phyloP scores from a whole-genome alignment of 2,329 filamentous ascomycete species.

The Onygena corvina region DNA sequence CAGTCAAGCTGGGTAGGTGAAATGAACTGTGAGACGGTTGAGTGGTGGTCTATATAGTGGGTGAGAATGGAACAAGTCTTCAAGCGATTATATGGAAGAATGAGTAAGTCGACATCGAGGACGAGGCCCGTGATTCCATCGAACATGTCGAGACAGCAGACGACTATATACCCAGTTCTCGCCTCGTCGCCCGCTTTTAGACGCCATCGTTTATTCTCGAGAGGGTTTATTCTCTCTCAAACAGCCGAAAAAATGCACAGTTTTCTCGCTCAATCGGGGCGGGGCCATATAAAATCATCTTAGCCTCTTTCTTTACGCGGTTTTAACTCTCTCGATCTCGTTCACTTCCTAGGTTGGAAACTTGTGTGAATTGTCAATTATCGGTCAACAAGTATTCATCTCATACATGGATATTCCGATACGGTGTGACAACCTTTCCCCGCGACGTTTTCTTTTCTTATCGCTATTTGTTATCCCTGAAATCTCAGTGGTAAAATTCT shows the following conservation, averaged over 20 bases:
- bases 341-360: not conserved
- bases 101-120: no score
- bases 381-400: not conserved
- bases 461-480: conserved; percentile 1
- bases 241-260: not conserved
- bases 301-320: not conserved
- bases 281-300: not conserved
- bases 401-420: not conserved
- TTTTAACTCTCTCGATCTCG: not conserved
- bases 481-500: not conserved
- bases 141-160: not conserved
- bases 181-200: not conserved
- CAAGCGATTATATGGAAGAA: no score
- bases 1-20: not conserved
- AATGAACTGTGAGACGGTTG: not conserved
- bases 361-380: not conserved
- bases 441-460: not conserved
- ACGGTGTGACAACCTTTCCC: conserved; percentile 1
- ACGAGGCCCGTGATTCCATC: not conserved
- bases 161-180: not conserved
- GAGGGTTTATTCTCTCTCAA: not conserved
- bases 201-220: not conserved
- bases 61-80: not conserved
- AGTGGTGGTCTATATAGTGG: not conserved
- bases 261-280: not conserved